Base-by-base conservation (phyloP, 2,329 filamentous ascomycete species). In the Pseudogymnoascus sp. region DNA sequence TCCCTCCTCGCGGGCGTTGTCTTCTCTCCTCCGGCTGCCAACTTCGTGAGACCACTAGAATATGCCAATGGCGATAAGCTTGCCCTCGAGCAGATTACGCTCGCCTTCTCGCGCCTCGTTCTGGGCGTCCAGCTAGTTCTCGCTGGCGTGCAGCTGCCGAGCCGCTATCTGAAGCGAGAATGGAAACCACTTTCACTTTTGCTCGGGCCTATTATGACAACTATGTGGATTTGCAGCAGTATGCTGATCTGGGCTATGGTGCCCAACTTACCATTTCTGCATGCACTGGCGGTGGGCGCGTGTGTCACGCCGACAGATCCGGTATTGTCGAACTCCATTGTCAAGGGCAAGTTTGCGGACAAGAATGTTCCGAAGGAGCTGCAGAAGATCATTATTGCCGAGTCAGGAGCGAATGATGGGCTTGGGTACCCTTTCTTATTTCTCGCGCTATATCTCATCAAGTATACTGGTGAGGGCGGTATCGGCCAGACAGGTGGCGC, bases 271-370 rank as follows among this genome's bases (percentile, higher is more conserved):
- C 78, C 78, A 43, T 89, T 94, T 66, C 78, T 95, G 3, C 87
- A 92, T 65, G 89, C 91, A 0, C 79, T 96, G 8, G 88, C 85
- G 10, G 79, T 94, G 11, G 91, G 86, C 2, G 88, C 91, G 0
- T 95, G 91, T 70, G 86, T 96, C 19, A 93, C 91, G 1, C 91
- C 91, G 0, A 96, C 92, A 0, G 91, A 96, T 68, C 91, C 92
- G 0, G 85, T 96, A 2, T 75, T 96, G 39, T 92, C 89, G n/a
- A 92, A 92, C 65, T 89, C 89, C 1, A 94, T 96, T 61, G 90
- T 95, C 59, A 95, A 95, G 77, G 91, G 91, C 37, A 91, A 89
- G 68, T 96, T 95, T 70, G 92, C 91, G 1, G 91, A 96, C 70
- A 87, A 91, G 68, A 92, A 96, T 70, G 88, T 96, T 21, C 90